Base-by-base conservation (phyloP, 768 basidiomycete species). In the Lactarius sp. region DNA sequence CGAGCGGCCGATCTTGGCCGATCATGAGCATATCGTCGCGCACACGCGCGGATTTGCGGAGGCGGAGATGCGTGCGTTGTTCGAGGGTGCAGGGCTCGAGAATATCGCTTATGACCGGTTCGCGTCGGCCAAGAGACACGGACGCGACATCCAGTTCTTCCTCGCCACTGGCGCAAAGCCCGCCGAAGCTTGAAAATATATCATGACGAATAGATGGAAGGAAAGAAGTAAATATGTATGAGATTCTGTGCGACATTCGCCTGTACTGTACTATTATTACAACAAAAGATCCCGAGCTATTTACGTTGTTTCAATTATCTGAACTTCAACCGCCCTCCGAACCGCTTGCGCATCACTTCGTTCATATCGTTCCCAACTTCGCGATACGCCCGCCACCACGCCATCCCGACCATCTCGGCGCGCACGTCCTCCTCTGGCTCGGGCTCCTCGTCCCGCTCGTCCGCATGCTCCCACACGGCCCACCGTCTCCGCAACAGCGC, bases 371-470 rank as follows among this genome's bases (percentile, higher is more conserved):
- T 76, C 75, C 87, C 90, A 2, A 92, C 85, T 36, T 82, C 81
- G 62, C 81, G 76, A 75, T 91, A 94, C 7, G 87, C 83, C 56
- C 75, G 78, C 93, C 92, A 95, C 94, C 93, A 95, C 44, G 83
- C 83, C 70, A 78, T 78, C 2, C 85, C 91, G 49, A 88, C 78
- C 13, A 47, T 59, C 54, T 76, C 71, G 41, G 75, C 74, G 71
- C 76, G 72, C 0, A 61, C 59, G 33, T 71, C 70, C 37, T 69
- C 65, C 4, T 44, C 64, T 53, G 73, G 73, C 47, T 76, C 73
- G 27, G 73, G 74, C 47, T 77, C 78, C 37, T 75, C 61, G 12
- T 69, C 70, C 36, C 60, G 60, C 47, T 70, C 73, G 14, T 65
- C 59, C 52, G 59, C 72, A 60, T 74, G 68, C 73, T 90, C 87